Evolutionary conservation across 2,329 filamentous ascomycete genomes (phyloP), one percentile per base, ranked within the genome.

Genomic region (Venturia pyrina): DNA sequence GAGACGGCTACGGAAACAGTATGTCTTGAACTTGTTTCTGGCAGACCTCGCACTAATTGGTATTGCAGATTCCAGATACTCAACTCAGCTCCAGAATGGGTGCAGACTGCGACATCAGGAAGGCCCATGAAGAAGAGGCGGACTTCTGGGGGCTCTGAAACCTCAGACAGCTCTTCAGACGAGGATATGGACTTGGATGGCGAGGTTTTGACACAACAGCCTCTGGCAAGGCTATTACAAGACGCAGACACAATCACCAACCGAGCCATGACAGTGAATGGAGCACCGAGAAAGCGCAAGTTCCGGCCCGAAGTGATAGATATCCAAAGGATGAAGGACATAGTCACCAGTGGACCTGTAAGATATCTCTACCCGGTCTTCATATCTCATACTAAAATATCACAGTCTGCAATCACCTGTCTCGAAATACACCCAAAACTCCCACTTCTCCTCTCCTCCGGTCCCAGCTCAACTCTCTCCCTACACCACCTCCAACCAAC

Each of bases 351-450:
- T 41, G 91, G 96, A 76, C 88, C 86, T 62, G 84, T 83, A 77
- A 75, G 80, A 43, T 41, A 21, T n/a, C n/a, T 32, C 28, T 59
- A 63, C 50, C 24, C 24, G 11, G 7, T 32, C 34, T 44, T 62
- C 24, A n/a, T 8, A 60, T 43, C 21, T 34, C 17, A 63, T 40
- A 17, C n/a, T 28, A 63, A 64, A 59, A 41, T 72, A 70, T 71
- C 66, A 64, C 63, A 78, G 76, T 90, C 89, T 21, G 85, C 91
- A 13, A 88, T 98, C 70, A 89, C 88, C 50, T 91, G 89, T 53
- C 85, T 99, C 44, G 88, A 87, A 11, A 97, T 98, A 82, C 95
- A 99, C 77, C 92, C 93, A 40, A 82, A 87, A 70, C 89, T 92
- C 73, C 91, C 95, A 5, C 87, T 99, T 19, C 85, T 99, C 37